A percentile compares a stretch with the other conserved stretches of the same genome.
Conservation (phyloP, 495 filamentous ascomycete genomes). For the Geoglossum glabrum region DNA sequence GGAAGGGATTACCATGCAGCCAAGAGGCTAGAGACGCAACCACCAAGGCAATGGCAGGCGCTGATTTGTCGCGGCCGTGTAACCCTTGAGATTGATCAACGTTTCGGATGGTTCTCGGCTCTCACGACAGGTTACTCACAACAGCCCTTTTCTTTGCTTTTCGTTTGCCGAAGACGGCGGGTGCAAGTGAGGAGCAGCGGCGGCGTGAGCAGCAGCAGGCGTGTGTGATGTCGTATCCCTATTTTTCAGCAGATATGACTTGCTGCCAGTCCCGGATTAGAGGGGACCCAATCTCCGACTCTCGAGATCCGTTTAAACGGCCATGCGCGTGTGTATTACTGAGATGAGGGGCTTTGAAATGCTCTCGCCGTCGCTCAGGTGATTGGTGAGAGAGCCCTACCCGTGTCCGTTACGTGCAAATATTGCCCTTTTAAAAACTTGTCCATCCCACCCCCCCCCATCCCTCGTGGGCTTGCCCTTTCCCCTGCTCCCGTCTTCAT, state of each 20-base stretch:
- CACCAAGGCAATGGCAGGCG: neutral
- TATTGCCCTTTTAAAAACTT: neutral
- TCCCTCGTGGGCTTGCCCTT: neutral
- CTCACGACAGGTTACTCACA: neutral
- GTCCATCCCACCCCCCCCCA: neutral
- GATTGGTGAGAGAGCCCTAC: neutral
- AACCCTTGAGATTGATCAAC: neutral
- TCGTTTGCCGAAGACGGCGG: neutral
- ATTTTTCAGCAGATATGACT: neutral
- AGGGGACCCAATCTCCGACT: neutral
- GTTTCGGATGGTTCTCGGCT: neutral
- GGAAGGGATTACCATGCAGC: neutral
- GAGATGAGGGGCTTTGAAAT: neutral
- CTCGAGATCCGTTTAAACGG: neutral
- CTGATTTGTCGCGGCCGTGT: neutral
- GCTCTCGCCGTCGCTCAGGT: neutral
- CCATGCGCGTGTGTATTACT: neutral
- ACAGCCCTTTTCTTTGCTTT: neutral
- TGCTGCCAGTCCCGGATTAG: neutral
- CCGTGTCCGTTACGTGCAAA: neutral
- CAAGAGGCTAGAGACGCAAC: neutral
- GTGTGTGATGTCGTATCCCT: neutral
- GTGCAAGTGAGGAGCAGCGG: neutral
- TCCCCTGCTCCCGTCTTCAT: slow-evolving; percentile 1
- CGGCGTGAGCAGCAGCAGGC: neutral